A percentile compares a stretch with the other conserved stretches of the same genome.
Evolutionary conservation across 805 yeast species (phyloP).

Genomic region (Barnettozyma vustinii): DNA sequence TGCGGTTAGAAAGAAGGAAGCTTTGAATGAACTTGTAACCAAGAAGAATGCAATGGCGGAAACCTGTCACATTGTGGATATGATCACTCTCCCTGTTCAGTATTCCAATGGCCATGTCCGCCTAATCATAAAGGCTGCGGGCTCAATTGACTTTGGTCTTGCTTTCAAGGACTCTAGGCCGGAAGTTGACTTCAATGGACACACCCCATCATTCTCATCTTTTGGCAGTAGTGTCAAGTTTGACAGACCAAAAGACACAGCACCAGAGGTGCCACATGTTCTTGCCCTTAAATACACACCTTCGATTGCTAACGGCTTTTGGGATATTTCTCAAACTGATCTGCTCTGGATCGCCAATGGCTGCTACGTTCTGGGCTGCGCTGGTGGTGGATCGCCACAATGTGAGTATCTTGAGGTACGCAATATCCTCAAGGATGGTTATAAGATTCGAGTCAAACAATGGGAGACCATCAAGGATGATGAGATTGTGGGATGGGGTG

Average conservation of each 20-base stretch:
- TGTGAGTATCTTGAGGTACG: slow-evolving; percentile 30
- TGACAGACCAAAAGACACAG: not conserved
- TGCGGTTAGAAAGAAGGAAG: slow-evolving; percentile 10
- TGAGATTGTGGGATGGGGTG: slow-evolving; percentile 28
- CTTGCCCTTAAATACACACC: slow-evolving; percentile 27
- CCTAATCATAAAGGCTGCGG: slow-evolving; percentile 18
- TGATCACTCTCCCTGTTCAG: slow-evolving; percentile 16
- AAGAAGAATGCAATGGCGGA: slow-evolving; percentile 10
- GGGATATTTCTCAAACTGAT: slow-evolving; percentile 37
- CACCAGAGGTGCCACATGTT: not conserved
- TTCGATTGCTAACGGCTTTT: slow-evolving; percentile 26
- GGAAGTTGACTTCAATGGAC: not conserved
- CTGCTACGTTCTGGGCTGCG: slow-evolving; percentile 40
- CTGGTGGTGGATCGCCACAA: slow-evolving; percentile 45
- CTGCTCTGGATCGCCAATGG: slow-evolving; percentile 35
- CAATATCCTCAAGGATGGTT: slow-evolving; percentile 31
- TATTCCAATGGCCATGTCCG: slow-evolving; percentile 17
- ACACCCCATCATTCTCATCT: not conserved
- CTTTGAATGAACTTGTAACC: slow-evolving; percentile 11
- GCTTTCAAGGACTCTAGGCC: not conserved
- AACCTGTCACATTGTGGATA: slow-evolving; percentile 17
- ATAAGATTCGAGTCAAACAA: slow-evolving; percentile 30
- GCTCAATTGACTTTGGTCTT: slow-evolving; percentile 6
- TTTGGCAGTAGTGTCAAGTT: not conserved
- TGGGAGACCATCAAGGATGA: slow-evolving; percentile 24